Conservation (phyloP, 495 filamentous ascomycete species). For the Aspergillus sclerotiicarbonarius region DNA sequence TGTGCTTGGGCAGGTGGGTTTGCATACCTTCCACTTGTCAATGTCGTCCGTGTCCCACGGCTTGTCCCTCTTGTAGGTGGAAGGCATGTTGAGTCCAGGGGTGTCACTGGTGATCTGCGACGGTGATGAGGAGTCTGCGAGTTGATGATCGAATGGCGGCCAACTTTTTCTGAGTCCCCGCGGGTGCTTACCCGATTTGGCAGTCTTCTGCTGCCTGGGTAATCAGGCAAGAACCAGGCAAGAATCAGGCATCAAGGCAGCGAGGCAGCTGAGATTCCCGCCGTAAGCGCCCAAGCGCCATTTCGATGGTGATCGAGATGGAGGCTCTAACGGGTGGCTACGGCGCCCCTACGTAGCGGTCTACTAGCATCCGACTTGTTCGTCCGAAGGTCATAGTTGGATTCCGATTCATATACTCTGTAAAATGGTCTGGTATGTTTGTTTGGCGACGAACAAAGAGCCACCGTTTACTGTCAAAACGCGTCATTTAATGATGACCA, state of each 20-base stretch:
- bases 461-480: too few relatives aligned
- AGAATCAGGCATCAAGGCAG: too few relatives aligned
- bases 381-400: too few relatives aligned
- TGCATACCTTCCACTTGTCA: conserved; percentile 89
- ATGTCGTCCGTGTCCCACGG: conserved; percentile 98
- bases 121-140: conserved; percentile 15
- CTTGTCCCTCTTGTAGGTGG: conserved; percentile 90
- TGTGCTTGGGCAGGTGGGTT: background rate
- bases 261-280: background rate
- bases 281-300: conserved; percentile 19
- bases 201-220: conserved; percentile 12
- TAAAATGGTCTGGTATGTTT: too few relatives aligned
- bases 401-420: too few relatives aligned
- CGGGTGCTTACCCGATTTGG: conserved; percentile 34
- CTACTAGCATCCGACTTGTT: background rate
- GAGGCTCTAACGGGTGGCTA: background rate
- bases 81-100: conserved; percentile 65
- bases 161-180: conserved; percentile 40
- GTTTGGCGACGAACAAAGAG: too few relatives aligned
- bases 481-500: too few relatives aligned
- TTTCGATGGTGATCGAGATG: background rate
- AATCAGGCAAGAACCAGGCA: conserved; percentile 13
- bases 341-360: background rate
- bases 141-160: conserved; percentile 31
- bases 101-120: conserved; percentile 12